Evolutionary conservation across 176 grass and related monocot genomes (phyloP), one percentile per base, ranked within the genome.

Genomic region (Guadua angustifolia): DNA sequence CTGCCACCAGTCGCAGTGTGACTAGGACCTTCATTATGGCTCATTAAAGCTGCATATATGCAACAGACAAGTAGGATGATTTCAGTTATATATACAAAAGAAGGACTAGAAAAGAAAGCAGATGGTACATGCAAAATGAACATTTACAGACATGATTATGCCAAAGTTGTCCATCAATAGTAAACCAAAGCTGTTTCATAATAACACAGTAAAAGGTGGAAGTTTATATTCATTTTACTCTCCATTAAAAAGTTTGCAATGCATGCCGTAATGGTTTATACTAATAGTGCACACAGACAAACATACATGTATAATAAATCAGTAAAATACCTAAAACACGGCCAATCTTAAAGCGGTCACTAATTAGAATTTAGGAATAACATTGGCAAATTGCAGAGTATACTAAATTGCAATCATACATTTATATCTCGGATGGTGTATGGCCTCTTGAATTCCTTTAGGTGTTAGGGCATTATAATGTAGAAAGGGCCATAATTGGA

Each of bases 11-110:
- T 25, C 5, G 0, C 33, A 25, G 29, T 59, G 56, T 50, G 51
- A 45, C n/a, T 68, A 72, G 79, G 50, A 42, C 66, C 57, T 21
- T 68, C 40, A 57, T 17, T 79, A 38, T 69, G 64, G 33, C 53
- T 69, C 77, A 66, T 59, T 62, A 90, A 80, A 70, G 60, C 61
- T 84, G 89, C 38, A 87, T 17, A 74, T 55, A 67, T 53, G 69
- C 49, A 83, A 84, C 32, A 90, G 11, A 78, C 9, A 4, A 55
- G 39, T 61, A 50, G 14, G 24, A 53, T 47, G 1, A 10, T 26
- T 32, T 56, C 50, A 82, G 72, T 71, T 61, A 70, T 57, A 83
- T 25, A 79, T 68, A 68, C 57, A 50, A 83, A 59, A 47, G 33
- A 74, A 74, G 69, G 74, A 78, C 1, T 25, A 52, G 6, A 81